These are phyloP conservation scores for Gymnopilus junonius DNA, from an alignment of 768 basidiomycete species.

Conservation along the genomic window DNA sequence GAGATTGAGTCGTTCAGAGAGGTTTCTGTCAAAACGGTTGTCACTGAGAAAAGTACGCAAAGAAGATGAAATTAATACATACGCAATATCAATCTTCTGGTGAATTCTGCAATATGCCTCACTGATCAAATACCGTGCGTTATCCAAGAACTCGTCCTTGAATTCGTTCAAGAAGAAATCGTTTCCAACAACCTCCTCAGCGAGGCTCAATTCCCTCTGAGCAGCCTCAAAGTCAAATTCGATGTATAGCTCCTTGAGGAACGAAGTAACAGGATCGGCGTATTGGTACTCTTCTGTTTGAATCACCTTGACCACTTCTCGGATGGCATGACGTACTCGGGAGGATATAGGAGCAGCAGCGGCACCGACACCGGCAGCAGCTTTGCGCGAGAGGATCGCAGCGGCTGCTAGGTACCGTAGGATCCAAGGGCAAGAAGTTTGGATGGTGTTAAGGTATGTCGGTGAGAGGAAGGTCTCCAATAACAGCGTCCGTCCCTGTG, in stretches of 20 bases:
- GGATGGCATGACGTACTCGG: conserved; percentile 85
- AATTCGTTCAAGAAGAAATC: conserved; percentile 96
- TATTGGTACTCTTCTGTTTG: conserved; percentile 97
- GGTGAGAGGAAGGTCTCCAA: conserved; percentile 97
- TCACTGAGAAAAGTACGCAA: background rate
- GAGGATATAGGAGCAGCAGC: conserved; percentile 54
- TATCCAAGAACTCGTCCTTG: conserved; percentile 94
- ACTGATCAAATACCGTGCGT: conserved; percentile 93
- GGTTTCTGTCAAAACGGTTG: conserved; percentile 56
- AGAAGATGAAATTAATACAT: conserved; percentile 8
- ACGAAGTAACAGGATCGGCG: conserved; percentile 89
- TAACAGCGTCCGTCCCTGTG: conserved; percentile 86
- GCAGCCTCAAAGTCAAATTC: conserved; percentile 98
- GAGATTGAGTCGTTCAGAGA: conserved; percentile 92
- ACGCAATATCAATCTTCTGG: conserved; percentile 89
- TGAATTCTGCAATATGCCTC: conserved; percentile 99
- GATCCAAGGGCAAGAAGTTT: conserved; percentile 94
- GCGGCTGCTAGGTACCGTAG: conserved; percentile 94
- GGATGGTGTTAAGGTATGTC: conserved; percentile 97
- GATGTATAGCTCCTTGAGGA: conserved; percentile 91
- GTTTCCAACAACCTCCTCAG: conserved; percentile 82
- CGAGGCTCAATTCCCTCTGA: conserved; percentile 76
- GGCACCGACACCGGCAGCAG: conserved; percentile 52
- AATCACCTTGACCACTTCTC: conserved; percentile 91
- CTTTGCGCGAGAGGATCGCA: conserved; percentile 88